Evolutionary conservation across 495 filamentous ascomycete species (phyloP).

Genomic region (Podospora conica): DNA sequence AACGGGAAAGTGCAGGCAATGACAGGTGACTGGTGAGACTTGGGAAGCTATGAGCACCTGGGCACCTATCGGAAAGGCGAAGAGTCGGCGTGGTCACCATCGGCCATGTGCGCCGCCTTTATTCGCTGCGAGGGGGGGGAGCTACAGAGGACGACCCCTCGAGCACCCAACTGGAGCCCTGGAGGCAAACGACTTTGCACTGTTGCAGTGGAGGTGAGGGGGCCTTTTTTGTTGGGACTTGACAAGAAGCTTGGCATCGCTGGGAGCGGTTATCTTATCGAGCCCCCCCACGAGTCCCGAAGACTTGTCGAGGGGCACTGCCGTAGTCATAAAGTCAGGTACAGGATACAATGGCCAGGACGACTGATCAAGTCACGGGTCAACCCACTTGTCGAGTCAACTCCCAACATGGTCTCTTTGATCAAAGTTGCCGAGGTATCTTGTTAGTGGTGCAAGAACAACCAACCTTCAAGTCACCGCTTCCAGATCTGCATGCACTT

Average conservation of each 20-base stretch:
- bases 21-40: background rate
- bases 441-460: background rate
- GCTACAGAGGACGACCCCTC: background rate
- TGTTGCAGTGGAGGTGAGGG: background rate
- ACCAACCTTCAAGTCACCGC: too few species aligned
- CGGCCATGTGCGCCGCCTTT: slow-evolving; percentile 6
- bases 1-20: background rate
- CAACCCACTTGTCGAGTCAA: background rate
- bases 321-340: background rate
- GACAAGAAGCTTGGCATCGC: background rate
- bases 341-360: background rate
- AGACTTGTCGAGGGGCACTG: background rate
- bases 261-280: slow-evolving; percentile 2
- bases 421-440: background rate
- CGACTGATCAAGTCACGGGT: background rate
- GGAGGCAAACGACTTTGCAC: background rate
- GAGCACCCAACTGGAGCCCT: background rate
- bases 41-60: background rate
- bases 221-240: slow-evolving; percentile 1
- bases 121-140: slow-evolving; percentile 2
- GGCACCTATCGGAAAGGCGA: background rate
- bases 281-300: background rate
- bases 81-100: background rate
- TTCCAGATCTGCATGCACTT: too few species aligned
- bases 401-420: background rate